Evolutionary conservation across 2,329 filamentous ascomycete species (phyloP), one percentile per base, ranked within the genome.

Genomic region (Calonectria multiphialidica): DNA sequence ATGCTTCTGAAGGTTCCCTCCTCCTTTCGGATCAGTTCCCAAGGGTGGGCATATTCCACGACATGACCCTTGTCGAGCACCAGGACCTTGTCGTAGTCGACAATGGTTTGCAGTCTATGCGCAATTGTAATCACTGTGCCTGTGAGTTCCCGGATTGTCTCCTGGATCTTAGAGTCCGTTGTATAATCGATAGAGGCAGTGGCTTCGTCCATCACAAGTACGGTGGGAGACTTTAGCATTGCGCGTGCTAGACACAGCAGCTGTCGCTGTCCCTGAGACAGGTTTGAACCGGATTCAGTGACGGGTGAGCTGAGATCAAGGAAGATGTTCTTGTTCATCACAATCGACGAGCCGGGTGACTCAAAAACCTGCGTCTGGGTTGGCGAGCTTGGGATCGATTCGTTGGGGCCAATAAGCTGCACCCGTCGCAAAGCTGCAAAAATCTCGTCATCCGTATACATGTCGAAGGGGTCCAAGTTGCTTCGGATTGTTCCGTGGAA

Each of bases 171-270:
- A 62, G 93, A 89, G 80, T 99, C 97, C 2, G 97, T 99, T 6
- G 93, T 93, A 84, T 98, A 98, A 85, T 99, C 97, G 80, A 99
- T 98, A 0, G 95, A 98, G 0, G 97, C 97, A 0, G 97, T 99
- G 0, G 97, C 97, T 87, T 99, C 97, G 83, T 99, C 97, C 97
- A 99, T 98, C 81, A 99, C 93, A n/a, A 99, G 88, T 2, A 99
- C 95, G 75, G 94, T 96, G 0, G 97, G 96, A 40, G 91, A 91
- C 85, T 98, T 98, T 74, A 99, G 93, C 77, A 99, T 91, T 0
- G 97, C 97, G 68, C 97, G 93, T 0, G 96, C 97, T 12, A 99
- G 91, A 81, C 97, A 99, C 68, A 99, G 88, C 12, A 99, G 92
- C 84, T 99, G 97, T 9, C 97, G 92, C 83, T 99, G 97, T 57